phyloP scores from a whole-genome alignment of 2,329 filamentous ascomycete genomes.

The Colletotrichum theobromicola region DNA sequence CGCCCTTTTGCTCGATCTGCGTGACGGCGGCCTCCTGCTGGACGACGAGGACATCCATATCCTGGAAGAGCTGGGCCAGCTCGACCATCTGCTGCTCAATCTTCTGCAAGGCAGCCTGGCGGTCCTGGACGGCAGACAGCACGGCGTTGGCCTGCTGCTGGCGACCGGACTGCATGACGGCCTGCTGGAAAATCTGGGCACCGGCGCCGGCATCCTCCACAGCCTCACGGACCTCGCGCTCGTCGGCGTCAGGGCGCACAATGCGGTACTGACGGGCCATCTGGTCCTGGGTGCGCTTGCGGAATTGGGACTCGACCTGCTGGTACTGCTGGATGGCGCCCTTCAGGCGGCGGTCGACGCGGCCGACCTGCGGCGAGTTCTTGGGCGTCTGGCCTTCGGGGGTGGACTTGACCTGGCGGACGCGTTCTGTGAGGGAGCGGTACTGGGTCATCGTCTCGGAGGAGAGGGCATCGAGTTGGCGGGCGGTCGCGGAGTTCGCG shows the following conservation, averaged over 20 bases:
- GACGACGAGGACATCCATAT: conserved; percentile 84
- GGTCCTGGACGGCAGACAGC: conserved; percentile 78
- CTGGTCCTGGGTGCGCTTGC: conserved; percentile 80
- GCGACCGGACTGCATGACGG: conserved; percentile 81
- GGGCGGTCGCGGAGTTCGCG: conserved; percentile 67
- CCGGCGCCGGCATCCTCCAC: conserved; percentile 71
- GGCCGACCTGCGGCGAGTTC: conserved; percentile 82
- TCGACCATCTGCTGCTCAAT: conserved; percentile 91
- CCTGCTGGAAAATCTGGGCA: conserved; percentile 86
- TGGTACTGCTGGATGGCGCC: conserved; percentile 83
- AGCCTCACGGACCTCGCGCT: conserved; percentile 78
- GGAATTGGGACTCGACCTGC: conserved; percentile 78
- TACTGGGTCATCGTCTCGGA: conserved; percentile 85
- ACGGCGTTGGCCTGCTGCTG: conserved; percentile 82
- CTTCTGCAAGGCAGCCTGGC: conserved; percentile 87
- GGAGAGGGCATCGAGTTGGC: conserved; percentile 75
- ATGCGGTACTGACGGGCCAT: conserved; percentile 91
- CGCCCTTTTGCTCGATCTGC: conserved; percentile 85
- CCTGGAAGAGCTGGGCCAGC: conserved; percentile 85
- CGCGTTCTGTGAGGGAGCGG: conserved; percentile 77
- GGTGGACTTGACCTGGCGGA: conserved; percentile 83
- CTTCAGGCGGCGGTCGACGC: conserved; percentile 81
- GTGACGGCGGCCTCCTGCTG: conserved; percentile 83
- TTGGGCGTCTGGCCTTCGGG: conserved; percentile 75
- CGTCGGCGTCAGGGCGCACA: conserved; percentile 80